Base-by-base conservation (phyloP, 768 basidiomycete genomes). In the Phanerochaete sordida region DNA sequence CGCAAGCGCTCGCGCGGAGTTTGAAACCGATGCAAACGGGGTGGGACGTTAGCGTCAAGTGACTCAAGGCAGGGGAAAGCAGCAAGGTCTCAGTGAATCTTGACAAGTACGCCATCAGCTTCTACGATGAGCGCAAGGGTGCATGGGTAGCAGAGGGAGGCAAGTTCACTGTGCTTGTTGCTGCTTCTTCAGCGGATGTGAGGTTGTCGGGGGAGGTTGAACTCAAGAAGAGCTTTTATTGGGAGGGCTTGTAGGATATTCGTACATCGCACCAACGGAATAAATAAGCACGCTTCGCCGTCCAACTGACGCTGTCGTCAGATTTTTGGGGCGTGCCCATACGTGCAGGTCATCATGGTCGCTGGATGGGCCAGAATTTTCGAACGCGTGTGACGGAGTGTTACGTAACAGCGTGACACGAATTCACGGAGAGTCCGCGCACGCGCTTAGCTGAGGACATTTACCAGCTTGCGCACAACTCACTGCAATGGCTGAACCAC, bases 61-160 rank as follows among this genome's bases (percentile, higher is more conserved):
- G 33, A n/a, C n/a, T n/a, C 28, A 65, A 72, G 45, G 72, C 80
- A 0, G 82, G 81, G 11, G 77, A 81, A 68, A 72, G 60, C 21
- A 75, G 77, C 65, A 66, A 15, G 13, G 75, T 78, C 19, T 66
- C 65, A 7, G 61, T 84, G 37, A 47, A 66, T 3, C 69, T 85
- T 19, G 76, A 80, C 55, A 75, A 77, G 63, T 77, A 82, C 47
- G 81, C 83, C 1, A 68, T 84, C 23, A 69, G 79, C n/a, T 80
- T 76, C 70, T 81, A 76, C 61, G 79, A 84, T 55, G 79, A 81
- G 39, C 70, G 73, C 48, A 71, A 69, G 57, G 67, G 65, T 45
- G 52, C 68, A 4, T 63, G 62, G 62, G 47, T 63, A 4, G 62
- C 58, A 21, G 82, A 82, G 67, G 72, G 69, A 31, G 84, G 83